phyloP scores from a whole-genome alignment of 768 basidiomycete species.

The Pleurotus citrinopileatus region DNA sequence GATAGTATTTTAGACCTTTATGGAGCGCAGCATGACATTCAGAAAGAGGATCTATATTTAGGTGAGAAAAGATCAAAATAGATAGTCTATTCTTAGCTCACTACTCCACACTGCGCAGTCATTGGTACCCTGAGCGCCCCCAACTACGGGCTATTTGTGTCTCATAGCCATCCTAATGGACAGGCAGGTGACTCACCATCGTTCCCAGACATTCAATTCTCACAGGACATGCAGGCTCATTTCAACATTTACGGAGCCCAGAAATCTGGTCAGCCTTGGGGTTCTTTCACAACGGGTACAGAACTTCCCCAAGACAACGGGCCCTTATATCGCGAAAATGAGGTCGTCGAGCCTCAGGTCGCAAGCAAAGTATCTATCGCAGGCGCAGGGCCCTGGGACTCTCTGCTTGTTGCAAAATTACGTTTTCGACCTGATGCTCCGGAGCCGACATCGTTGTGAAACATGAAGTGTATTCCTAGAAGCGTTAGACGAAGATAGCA shows the following conservation, averaged over 20 bases:
- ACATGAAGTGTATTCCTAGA: neutral
- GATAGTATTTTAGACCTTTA: constrained; percentile 60
- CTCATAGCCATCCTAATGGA: constrained; percentile 63
- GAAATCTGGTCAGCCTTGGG: constrained; percentile 64
- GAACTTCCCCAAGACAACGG: constrained; percentile 35
- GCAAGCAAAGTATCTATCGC: constrained; percentile 53
- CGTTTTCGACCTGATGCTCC: constrained; percentile 61
- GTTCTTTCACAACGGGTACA: constrained; percentile 62
- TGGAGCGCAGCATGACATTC: constrained; percentile 42
- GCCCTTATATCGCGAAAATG: constrained; percentile 44
- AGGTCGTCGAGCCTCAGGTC: constrained; percentile 29
- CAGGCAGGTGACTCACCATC: constrained; percentile 31
- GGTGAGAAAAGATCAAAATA: constrained; percentile 26
- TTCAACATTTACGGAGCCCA: constrained; percentile 67
- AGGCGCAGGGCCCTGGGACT: constrained; percentile 41
- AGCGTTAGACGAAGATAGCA: neutral
- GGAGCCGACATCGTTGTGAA: constrained; percentile 51
- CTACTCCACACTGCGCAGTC: constrained; percentile 31
- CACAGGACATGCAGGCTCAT: constrained; percentile 40
- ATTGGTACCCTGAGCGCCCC: constrained; percentile 70
- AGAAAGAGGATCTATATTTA: constrained; percentile 58
- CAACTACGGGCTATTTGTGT: constrained; percentile 75
- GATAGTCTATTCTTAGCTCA: neutral
- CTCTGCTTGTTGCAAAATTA: constrained; percentile 61
- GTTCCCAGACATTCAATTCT: neutral